Evolutionary conservation across 108 stramenopile species (phyloP), one percentile per base, ranked within the genome.

Genomic region (Cyclotella choctawhatcheeana): DNA sequence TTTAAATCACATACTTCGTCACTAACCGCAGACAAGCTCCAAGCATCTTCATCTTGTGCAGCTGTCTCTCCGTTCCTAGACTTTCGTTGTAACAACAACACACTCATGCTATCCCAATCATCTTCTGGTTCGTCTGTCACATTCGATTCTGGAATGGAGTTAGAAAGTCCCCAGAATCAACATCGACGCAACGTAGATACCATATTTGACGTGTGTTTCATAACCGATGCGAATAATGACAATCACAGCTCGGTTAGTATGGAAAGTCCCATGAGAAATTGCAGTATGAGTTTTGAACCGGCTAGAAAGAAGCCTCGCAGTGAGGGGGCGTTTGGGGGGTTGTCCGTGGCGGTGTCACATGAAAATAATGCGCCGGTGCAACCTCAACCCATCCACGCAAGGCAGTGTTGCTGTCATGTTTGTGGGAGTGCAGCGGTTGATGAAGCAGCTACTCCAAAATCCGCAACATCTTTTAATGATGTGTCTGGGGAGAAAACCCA

Each of bases 61-160:
- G 55, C 55, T 8, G 55, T 56, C 55, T 56, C 55, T 30, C 55
- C 55, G 12, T 56, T 56, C 55, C n/a, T 56, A 27, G 55, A 56
- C 55, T 56, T 17, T 30, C 55, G 27, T 13, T 1, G 5, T 30
- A 29, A 56, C 27, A 56, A 29, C 55, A 56, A 56, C 55, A 56
- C 27, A 14, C 10, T 56, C 8, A 56, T 56, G 55, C 45, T 64
- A 26, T 64, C 63, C 5, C 63, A 64, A 64, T 64, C 63, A 18
- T 45, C 44, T 45, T 48, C 63, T 12, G 45, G 45, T 12, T 37
- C 34, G 14, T 47, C 63, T 5, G 3, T 64, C 5, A 64, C 63
- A 3, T 64, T 64, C 26, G 63, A 34, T 12, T 48, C 63, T 29
- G 3, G 45, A 30, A 64, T 64, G 63, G 63, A 64, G 16, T 64